Evolutionary conservation across 1,284 basidiomycete genomes (phyloP).

Genomic region (Cutaneotrichosporon sp.): DNA sequence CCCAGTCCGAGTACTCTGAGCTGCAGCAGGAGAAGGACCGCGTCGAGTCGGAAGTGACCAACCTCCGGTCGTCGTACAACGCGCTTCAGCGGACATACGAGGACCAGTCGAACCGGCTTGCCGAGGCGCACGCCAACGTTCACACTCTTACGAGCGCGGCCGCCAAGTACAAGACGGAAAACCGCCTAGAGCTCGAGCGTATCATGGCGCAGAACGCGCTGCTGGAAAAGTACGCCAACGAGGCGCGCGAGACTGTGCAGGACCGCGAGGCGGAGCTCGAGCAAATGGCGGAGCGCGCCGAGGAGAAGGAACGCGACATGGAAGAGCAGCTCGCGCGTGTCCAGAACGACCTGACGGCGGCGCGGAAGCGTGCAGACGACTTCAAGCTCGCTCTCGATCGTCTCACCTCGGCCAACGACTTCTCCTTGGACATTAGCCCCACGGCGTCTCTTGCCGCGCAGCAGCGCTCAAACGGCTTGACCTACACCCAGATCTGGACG

Average conservation of each 20-base stretch:
- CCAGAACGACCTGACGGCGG: slow-evolving; percentile 40
- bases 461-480: slow-evolving; percentile 57
- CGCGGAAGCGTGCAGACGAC: slow-evolving; percentile 48
- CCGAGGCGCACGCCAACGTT: slow-evolving; percentile 40
- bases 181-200: slow-evolving; percentile 34
- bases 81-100: slow-evolving; percentile 39
- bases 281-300: slow-evolving; percentile 36
- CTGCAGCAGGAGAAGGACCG: slow-evolving; percentile 36
- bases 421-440: slow-evolving; percentile 57
- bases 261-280: slow-evolving; percentile 46
- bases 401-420: slow-evolving; percentile 33
- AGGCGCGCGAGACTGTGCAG: slow-evolving; percentile 36
- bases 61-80: slow-evolving; percentile 28
- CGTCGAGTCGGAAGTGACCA: slow-evolving; percentile 27
- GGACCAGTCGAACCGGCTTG: slow-evolving; percentile 36
- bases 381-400: slow-evolving; percentile 46
- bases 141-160: slow-evolving; percentile 40
- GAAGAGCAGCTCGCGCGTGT: slow-evolving; percentile 48
- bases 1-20: slow-evolving; percentile 38
- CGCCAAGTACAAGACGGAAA: slow-evolving; percentile 37
- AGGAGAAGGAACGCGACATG: slow-evolving; percentile 45
- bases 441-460: slow-evolving; percentile 77
- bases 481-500: slow-evolving; percentile 61
- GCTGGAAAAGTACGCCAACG: slow-evolving; percentile 37
- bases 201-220: slow-evolving; percentile 37